Evolutionary conservation across 208 protist genomes (phyloP), one percentile per base, ranked within the genome.

Genomic region (Trypanosoma lewisi): DNA sequence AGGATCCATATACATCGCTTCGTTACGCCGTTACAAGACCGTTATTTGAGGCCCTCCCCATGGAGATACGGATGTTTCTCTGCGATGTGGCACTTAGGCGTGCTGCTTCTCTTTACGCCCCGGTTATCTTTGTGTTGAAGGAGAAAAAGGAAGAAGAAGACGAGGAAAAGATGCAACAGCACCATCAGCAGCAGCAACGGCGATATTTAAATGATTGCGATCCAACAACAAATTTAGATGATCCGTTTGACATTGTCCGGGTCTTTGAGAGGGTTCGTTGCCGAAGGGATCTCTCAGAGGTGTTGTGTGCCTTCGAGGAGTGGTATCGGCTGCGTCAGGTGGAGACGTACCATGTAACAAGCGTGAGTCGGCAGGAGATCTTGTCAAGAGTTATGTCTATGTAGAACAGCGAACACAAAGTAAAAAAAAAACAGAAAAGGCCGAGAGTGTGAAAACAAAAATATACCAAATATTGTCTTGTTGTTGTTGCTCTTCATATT

Each of bases 321-420:
- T 93, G 87, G 87, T 90, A 90, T 60, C 80, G 83, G 5, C 71
- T 93, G 47, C 67, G 78, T 17, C 71, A 77, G 41, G 39, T 93
- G 44, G 85, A 93, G 68, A 70, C 67, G 27, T 78, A 81, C 68
- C 75, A 81, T 42, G 67, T 73, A 23, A 67, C 70, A 16, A 17
- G 70, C 37, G 60, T 69, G 56, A 70, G 51, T 67, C 58, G 63
- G 17, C 39, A 67, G 27, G 62, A 70, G n/a, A 47, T 70, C 23
- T 36, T 70, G 39, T 39, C 63, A 25, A n/a, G 7, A 14, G 63
- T 58, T 48, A 23, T 42, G 23, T 21, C 52, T 51, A 63, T 69
- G 66, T 74, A 72, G 50, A 62, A 59, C 36, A 25, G 30, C 41
- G 25, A 37, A 49, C 21, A 28, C 31, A 52, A 42, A 55, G 44